Evolutionary conservation across 345 rosid genomes (phyloP).

Genomic region (Arabidopsis thaliana): DNA sequence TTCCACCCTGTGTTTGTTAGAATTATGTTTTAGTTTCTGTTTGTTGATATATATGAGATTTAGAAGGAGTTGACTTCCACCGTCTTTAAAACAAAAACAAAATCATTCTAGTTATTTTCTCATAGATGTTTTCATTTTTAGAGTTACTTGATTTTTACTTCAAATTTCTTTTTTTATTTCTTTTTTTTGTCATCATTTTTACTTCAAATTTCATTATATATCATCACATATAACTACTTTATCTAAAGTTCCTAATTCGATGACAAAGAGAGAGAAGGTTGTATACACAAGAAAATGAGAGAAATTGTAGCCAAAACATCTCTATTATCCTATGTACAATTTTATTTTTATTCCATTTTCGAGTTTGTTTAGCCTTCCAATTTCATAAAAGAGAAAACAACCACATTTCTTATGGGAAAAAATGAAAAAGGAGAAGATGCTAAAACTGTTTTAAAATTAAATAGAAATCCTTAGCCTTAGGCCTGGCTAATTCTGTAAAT

Average conservation of each 20-base stretch:
- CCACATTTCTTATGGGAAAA: background rate
- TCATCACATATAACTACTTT: background rate
- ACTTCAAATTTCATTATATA: background rate
- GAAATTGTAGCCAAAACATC: background rate
- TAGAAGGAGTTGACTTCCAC: background rate
- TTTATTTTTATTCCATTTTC: background rate
- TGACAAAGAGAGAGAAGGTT: background rate
- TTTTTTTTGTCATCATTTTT: background rate
- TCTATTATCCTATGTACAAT: background rate
- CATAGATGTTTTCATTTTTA: background rate
- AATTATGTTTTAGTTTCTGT: slow-evolving; percentile 7
- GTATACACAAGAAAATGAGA: background rate
- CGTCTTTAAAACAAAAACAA: background rate
- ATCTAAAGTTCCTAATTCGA: background rate
- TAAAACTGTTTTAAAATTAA: background rate
- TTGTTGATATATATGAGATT: slow-evolving; percentile 6
- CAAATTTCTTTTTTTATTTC: no score
- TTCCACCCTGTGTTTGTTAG: slow-evolving; percentile 12
- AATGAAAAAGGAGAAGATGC: background rate
- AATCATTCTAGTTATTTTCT: background rate
- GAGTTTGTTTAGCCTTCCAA: background rate
- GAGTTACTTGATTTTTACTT: background rate
- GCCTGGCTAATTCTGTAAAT: background rate
- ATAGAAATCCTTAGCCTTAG: background rate
- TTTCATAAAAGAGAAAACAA: background rate